These are phyloP conservation scores for Rhexocercosporidium sp. DNA, from an alignment of 2,329 filamentous ascomycete genomes.

Conservation along the genomic window DNA sequence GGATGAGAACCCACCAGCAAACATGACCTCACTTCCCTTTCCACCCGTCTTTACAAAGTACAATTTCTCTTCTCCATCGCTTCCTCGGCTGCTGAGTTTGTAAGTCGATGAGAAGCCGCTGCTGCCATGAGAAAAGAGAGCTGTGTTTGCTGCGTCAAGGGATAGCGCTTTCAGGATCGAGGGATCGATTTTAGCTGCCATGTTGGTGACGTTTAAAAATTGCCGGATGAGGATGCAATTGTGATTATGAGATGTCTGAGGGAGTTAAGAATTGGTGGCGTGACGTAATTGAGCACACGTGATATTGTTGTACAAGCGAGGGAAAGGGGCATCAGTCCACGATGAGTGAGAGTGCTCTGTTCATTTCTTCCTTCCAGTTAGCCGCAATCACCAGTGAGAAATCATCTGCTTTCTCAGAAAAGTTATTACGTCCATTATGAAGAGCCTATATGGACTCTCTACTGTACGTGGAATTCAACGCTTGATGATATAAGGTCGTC, in stretches of 20 bases:
- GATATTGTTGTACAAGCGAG: not conserved
- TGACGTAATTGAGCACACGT: not conserved
- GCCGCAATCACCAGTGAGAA: not conserved
- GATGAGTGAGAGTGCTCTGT: no score
- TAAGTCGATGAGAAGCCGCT: constrained; percentile 73
- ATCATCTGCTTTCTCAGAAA: not conserved
- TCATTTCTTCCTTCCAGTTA: not conserved
- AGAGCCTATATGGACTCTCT: not conserved
- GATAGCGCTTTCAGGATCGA: constrained; percentile 65
- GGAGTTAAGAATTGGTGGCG: not conserved
- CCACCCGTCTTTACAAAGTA: constrained; percentile 80
- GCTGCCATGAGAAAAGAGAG: constrained; percentile 64
- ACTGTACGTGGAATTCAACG: not conserved
- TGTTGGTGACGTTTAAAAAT: constrained; percentile 29
- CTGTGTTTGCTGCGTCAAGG: constrained; percentile 59
- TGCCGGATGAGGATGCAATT: not conserved
- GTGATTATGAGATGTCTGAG: not conserved
- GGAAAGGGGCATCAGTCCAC: not conserved
- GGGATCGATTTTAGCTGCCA: constrained; percentile 60
- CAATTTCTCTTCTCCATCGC: constrained; percentile 33
- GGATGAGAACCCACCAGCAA: constrained; percentile 57
- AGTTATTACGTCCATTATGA: not conserved
- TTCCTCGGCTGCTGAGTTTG: constrained; percentile 54
- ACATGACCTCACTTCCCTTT: constrained; percentile 68
- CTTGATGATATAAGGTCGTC: constrained; percentile 1